Evolutionary conservation across 2,329 filamentous ascomycete species (phyloP), one percentile per base, ranked within the genome.

Genomic region (Fusarium brachygibbosum): DNA sequence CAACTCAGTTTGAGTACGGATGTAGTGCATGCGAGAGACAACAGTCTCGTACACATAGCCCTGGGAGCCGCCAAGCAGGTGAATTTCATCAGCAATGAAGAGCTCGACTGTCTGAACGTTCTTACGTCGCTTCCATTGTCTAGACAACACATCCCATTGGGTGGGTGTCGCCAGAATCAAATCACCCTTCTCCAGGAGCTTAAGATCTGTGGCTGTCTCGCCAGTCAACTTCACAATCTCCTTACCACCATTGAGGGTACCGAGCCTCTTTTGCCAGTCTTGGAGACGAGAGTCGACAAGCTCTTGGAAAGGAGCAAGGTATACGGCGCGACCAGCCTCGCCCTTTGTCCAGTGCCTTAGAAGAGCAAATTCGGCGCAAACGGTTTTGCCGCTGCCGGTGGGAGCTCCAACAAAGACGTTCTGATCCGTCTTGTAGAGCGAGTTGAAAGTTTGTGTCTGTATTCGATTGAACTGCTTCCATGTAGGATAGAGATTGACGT

Each of bases 11-110:
- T 98, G 93, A 1, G 93, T 91, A 61, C 93, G 91, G 77, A 99
- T 98, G 69, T 96, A 96, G 78, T 97, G 94, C 92, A 98, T 98
- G 53, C 96, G 91, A 66, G 96, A 98, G n/a, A 99, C 93, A 53
- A 99, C 90, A 53, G 96, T 92, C 83, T 99, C 96, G 79, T 99
- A 99, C 31, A 97, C 87, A 77, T 95, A 97, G 31, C 96, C 97
- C 68, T 89, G 87, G 52, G 91, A 88, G 16, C 94, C 94, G 63
- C 95, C 96, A 31, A 99, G 85, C 83, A 98, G 90, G 77, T 99
- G 96, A 56, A 99, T 85, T 77, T 98, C 95, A 78, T 99, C 97
- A 1, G 95, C 94, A 71, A 99, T 94, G 78, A 99, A 94, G 1
- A 99, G 84, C 73, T 94, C 89, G 21, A 98, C 92, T 5, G 90